A percentile compares a stretch with the other conserved stretches of the same genome.
Evolutionary conservation across 2,329 filamentous ascomycete species (phyloP).

Genomic region (Penicillium sclerotiorum): DNA sequence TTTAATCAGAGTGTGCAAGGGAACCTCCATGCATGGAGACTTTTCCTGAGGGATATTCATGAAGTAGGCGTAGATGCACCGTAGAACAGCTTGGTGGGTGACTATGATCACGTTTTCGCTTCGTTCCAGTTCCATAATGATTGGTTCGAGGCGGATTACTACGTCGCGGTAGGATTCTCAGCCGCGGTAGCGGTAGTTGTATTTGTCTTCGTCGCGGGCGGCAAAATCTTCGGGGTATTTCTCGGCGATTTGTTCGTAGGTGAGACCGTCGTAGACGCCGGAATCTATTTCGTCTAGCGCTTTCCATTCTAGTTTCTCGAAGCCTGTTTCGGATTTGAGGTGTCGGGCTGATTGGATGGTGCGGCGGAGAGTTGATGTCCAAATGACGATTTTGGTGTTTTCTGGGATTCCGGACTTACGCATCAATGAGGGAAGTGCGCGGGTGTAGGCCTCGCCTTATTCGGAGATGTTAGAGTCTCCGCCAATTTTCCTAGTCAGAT

Average conservation of each 20-base stretch:
- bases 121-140: constrained; percentile 98
- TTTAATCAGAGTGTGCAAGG: constrained; percentile 94
- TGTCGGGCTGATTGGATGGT: constrained; percentile 90
- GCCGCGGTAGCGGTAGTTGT: constrained; percentile 98
- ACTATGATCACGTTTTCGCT: constrained; percentile 97
- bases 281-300: constrained; percentile 96
- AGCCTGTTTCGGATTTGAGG: constrained; percentile 68
- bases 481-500: constrained; percentile 86
- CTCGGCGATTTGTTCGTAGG: constrained; percentile 92
- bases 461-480: constrained; percentile 86
- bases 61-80: constrained; percentile 98
- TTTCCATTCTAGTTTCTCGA: constrained; percentile 98
- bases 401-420: constrained; percentile 79
- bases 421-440: constrained; percentile 80
- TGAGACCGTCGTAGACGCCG: constrained; percentile 94
- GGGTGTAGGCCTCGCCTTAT: constrained; percentile 84
- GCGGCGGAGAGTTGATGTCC: constrained; percentile 75
- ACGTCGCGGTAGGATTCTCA: constrained; percentile 96
- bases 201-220: constrained; percentile 96
- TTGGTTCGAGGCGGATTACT: constrained; percentile 94
- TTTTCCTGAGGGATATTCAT: constrained; percentile 94
- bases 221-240: constrained; percentile 91
- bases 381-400: constrained; percentile 67
- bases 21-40: constrained; percentile 98
- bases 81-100: constrained; percentile 92